These are phyloP conservation scores for Pinus albicaulis DNA, from an alignment of 75 land plant genomes.

Conservation along the genomic window DNA sequence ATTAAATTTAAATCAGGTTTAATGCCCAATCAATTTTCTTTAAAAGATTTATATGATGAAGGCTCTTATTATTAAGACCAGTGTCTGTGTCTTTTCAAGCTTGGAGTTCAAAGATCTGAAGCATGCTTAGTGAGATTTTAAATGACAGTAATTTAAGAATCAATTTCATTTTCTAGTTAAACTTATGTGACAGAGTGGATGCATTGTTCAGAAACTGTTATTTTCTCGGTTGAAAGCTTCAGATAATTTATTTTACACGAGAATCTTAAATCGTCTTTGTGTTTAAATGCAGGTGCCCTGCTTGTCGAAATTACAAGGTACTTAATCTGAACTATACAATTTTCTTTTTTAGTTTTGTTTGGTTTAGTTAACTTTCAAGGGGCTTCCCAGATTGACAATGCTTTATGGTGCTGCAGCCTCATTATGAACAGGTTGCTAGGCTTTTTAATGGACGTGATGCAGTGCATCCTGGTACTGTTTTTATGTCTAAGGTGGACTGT, in stretches of 20 bases:
- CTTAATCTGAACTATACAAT: neutral
- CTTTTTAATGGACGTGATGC: conserved; percentile 92
- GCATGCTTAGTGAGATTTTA: neutral
- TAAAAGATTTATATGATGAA: neutral
- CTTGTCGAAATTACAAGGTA: conserved; percentile 97
- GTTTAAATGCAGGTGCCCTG: conserved; percentile 79
- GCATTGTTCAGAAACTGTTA: neutral
- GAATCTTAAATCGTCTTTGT: neutral
- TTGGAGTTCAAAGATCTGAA: neutral
- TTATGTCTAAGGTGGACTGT: conserved; percentile 93
- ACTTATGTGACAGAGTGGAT: neutral
- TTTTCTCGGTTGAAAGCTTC: neutral
- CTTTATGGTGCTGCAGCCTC: conserved; percentile 62
- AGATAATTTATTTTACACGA: neutral
- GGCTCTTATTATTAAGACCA: neutral
- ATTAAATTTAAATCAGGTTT: neutral
- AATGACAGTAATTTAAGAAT: neutral
- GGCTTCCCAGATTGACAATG: neutral
- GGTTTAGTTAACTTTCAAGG: neutral
- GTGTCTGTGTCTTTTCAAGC: neutral
- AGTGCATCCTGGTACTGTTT: conserved; percentile 76
- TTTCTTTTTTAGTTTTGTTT: neutral
- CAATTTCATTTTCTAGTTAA: neutral
- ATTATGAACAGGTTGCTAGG: conserved; percentile 93
- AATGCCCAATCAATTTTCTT: neutral